Evolutionary conservation across 2,329 filamentous ascomycete species (phyloP).

Genomic region (Cladophialophora immunda): DNA sequence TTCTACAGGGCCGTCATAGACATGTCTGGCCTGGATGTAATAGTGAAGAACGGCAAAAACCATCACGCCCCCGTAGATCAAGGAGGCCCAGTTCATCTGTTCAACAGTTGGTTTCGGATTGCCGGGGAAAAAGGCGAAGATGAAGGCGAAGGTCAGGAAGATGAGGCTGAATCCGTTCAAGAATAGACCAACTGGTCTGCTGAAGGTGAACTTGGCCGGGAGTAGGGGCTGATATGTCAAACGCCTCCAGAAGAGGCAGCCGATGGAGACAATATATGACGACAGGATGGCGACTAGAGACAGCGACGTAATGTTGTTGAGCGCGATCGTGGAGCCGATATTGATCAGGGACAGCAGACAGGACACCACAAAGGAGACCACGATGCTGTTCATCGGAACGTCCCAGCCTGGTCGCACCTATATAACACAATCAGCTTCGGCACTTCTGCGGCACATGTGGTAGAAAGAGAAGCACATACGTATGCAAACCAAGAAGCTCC

Average conservation of each 20-base stretch:
- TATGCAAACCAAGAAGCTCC: constrained; percentile 42
- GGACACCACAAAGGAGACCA: constrained; percentile 57
- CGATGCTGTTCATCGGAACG: constrained; percentile 40
- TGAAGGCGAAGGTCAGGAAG: constrained; percentile 41
- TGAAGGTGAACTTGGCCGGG: constrained; percentile 50
- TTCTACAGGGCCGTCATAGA: constrained; percentile 47
- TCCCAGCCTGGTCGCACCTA: constrained; percentile 39
- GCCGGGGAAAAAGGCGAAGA: constrained; percentile 44
- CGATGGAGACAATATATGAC: constrained; percentile 51
- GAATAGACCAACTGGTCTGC: constrained; percentile 47
- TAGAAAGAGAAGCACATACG: constrained; percentile 31
- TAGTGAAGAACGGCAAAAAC: constrained; percentile 44
- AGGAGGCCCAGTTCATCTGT: constrained; percentile 45
- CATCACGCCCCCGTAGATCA: constrained; percentile 43
- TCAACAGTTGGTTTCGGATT: constrained; percentile 33
- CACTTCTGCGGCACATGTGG: neutral
- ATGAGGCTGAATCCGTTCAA: constrained; percentile 49
- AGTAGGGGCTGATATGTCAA: constrained; percentile 47
- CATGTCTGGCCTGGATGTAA: constrained; percentile 39
- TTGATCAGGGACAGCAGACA: constrained; percentile 51
- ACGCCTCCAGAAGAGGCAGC: constrained; percentile 48
- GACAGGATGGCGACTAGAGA: constrained; percentile 49
- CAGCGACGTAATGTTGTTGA: constrained; percentile 54
- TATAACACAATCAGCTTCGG: neutral
- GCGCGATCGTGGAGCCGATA: constrained; percentile 48